phyloP scores from a whole-genome alignment of 768 basidiomycete genomes.

The Amanita pallidorosea region DNA sequence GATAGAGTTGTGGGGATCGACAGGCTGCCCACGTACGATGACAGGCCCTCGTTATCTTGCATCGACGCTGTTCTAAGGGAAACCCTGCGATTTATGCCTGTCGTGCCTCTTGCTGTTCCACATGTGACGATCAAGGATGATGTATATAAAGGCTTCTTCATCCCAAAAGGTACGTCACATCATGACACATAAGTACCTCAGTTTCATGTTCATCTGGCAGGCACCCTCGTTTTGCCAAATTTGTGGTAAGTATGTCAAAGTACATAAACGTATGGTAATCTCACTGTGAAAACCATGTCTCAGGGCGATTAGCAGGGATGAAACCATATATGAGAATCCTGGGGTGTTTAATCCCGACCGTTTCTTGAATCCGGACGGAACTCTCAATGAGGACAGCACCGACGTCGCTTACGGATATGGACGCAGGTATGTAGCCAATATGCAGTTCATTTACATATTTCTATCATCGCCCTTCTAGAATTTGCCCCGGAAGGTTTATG shows the following conservation, averaged over 20 bases:
- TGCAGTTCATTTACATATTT: background rate
- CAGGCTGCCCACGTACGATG: conserved; percentile 12
- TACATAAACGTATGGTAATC: too few species aligned
- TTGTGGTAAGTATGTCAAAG: conserved; percentile 7
- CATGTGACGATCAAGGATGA: too few species aligned
- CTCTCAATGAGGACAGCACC: conserved; percentile 9
- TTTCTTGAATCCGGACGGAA: conserved; percentile 14
- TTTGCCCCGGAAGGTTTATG: conserved; percentile 18
- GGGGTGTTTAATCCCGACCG: conserved; percentile 16
- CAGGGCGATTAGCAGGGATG: conserved; percentile 19
- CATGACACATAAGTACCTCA: background rate
- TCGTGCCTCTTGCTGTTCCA: too few species aligned
- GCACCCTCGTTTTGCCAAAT: conserved; percentile 11
- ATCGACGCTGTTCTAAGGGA: too few species aligned
- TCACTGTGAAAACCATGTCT: background rate
- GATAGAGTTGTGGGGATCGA: conserved; percentile 9
- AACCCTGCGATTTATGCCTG: too few species aligned
- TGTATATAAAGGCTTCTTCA: too few species aligned
- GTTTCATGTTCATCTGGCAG: background rate
- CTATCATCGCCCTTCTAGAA: conserved; percentile 7
- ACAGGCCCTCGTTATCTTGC: too few species aligned
- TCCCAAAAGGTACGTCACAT: conserved; percentile 7
- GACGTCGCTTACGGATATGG: conserved; percentile 24
- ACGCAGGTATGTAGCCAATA: conserved; percentile 12
- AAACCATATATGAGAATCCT: conserved; percentile 17